Evolutionary conservation across 2,329 filamentous ascomycete genomes (phyloP).

Genomic region (Colletotrichum eleusines): DNA sequence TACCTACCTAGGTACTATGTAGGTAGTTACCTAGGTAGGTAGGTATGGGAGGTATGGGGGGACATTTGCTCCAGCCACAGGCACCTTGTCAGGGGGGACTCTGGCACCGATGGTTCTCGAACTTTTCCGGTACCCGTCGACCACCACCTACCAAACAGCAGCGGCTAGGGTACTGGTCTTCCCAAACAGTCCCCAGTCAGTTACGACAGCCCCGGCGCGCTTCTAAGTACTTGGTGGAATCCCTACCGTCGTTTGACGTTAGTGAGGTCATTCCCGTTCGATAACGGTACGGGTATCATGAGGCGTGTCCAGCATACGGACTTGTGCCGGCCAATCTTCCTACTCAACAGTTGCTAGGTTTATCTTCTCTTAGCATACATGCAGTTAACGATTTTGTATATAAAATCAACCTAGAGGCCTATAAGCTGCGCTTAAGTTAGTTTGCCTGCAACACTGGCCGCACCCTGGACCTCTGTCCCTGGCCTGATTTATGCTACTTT

Average conservation of each 20-base stretch:
- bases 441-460: neutral
- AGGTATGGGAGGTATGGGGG: neutral
- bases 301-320: neutral
- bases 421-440: too few species aligned
- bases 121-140: neutral
- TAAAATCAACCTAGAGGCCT: too few species aligned
- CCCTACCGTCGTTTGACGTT: neutral
- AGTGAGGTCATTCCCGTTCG: neutral
- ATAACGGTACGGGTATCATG: neutral
- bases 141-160: too few species aligned
- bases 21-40: too few species aligned
- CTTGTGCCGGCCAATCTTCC: neutral
- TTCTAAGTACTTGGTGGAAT: neutral
- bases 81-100: neutral
- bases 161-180: neutral
- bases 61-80: neutral
- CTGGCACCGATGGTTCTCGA: constrained; percentile 20
- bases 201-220: neutral
- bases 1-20: too few species aligned
- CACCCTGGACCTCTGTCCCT: neutral
- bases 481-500: neutral
- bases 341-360: neutral
- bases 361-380: too few species aligned
- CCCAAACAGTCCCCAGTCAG: neutral
- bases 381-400: too few species aligned